Evolutionary conservation across 306 rosid species (phyloP).

Genomic region (Quercus agrifolia): DNA sequence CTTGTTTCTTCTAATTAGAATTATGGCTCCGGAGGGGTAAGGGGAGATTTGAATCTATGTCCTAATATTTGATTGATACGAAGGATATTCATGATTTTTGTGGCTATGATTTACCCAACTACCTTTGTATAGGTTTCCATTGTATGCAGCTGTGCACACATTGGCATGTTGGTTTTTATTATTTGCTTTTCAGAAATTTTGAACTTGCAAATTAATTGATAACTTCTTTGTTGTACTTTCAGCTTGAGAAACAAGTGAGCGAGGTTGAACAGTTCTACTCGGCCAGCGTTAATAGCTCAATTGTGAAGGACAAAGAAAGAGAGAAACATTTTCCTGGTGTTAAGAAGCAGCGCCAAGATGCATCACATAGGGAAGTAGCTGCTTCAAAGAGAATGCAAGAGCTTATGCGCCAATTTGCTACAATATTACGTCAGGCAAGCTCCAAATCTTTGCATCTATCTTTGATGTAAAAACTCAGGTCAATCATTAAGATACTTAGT

Average conservation of each 20-base stretch:
- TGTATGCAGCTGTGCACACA: not conserved
- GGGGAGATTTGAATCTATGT: not conserved
- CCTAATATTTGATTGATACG: not conserved
- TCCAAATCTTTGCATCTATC: not conserved
- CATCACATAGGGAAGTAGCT: conserved; percentile 48
- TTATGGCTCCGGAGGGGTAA: not conserved
- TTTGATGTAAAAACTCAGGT: not conserved
- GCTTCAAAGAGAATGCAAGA: conserved; percentile 64
- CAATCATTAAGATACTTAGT: not conserved
- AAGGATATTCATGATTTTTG: too few relatives aligned
- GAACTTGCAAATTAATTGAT: conserved; percentile 9
- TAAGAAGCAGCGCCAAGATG: conserved; percentile 51
- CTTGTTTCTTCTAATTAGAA: not conserved
- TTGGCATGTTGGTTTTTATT: conserved; percentile 2
- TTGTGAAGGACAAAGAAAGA: conserved; percentile 42
- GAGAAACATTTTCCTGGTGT: conserved; percentile 46
- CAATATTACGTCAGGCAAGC: conserved; percentile 64
- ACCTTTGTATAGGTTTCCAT: not conserved
- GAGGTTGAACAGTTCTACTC: conserved; percentile 55
- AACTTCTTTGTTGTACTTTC: conserved; percentile 24
- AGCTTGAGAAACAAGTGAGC: conserved; percentile 64
- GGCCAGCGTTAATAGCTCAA: conserved; percentile 26
- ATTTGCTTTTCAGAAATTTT: not conserved
- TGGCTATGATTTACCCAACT: not conserved
- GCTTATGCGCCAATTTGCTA: conserved; percentile 59